Evolutionary conservation across 768 basidiomycete species (phyloP), one percentile per base, ranked within the genome.

Genomic region (Suillus occidentalis): DNA sequence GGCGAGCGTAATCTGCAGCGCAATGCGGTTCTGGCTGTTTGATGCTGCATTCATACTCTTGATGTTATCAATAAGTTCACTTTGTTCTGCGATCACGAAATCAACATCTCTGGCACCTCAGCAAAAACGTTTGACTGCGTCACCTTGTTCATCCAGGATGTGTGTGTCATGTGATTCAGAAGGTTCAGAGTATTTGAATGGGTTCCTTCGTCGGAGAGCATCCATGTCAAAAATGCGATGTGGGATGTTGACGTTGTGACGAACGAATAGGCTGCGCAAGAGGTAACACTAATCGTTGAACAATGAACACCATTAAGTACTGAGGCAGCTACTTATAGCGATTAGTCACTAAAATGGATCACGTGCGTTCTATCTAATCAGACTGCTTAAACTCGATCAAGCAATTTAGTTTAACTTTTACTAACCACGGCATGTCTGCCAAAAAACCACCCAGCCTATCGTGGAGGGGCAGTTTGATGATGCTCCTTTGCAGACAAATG

Each of bases 381-480:
- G 14, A n/a, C 20, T 40, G 37, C 57, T 58, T 25, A 58, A 58
- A 56, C 55, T 22, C 39, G 6, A 31, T 22, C 8, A 36, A 36
- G 6, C 8, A 36, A 36, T 36, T 8, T 13, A 39, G 13, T 57
- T 16, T 20, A 18, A n/a, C n/a, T n/a, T n/a, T n/a, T n/a, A n/a
- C n/a, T n/a, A 31, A 34, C 12, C 56, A 14, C 39, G 64, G 56
- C 6, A 77, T 76, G 75, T 60, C 70, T 10, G 37, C n/a, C 62
- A 4, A 36, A 66, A 58, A 52, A 34, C 58, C 66, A 70, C 52
- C 69, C 72, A 4, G 69, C 74, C 22, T n/a, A 68, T 82, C 61
- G 83, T 77, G 59, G 75, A 75, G 31, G 86, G 87, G 20, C 89
- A 89, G 68, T 88, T 90, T 66, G 87, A 89, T 68, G 87, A 89